Base-by-base conservation (phyloP, 495 filamentous ascomycete species). In the Lophium mytilinum region DNA sequence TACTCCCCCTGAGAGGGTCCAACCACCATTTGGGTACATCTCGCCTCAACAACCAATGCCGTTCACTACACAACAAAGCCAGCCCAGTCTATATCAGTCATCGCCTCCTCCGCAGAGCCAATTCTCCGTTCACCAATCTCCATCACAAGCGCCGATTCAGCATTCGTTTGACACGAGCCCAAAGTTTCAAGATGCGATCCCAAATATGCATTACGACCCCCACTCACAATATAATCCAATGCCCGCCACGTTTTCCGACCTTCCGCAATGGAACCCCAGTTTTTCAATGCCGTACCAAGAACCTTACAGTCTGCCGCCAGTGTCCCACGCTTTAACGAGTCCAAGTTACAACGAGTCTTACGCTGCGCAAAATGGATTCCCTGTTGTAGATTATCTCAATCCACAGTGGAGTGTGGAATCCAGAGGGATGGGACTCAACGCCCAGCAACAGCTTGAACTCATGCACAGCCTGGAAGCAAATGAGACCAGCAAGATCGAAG, bases 361-460 rank as follows among this genome's bases (percentile, higher is more conserved):
- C 36, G 60, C 64, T 0, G 53, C 60, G 9, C 51, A 54, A 35
- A 57, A 58, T 14, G 62, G 62, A 1, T 65, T 55, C 24, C 62
- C 62, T 4, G 58, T 65, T 54, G 46, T 39, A 4, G 62, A 65
- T 36, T 65, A 65, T 37, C 58, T 65, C 5, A 55, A 56, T 9
- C 50, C 47, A 50, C 55, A 59, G 42, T 66, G 63, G 63, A 66
- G 55, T 33, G 30, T 40, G 1, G 63, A 66, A n/a, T 45, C 34
- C 15, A 35, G 57, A 56, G 48, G 63, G 40, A 62, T 54, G 37
- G 69, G 72, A 14, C 52, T 75, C 41, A 72, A 62, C 37, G 63
- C 66, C 15, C 55, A 61, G 33, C 71, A 75, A 50, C 72, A 74
- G 47, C 54, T 67, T 51, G 69, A 74, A 57, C 60, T 75, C n/a